Evolutionary conservation across 202 grass and related monocot genomes (phyloP), one percentile per base, ranked within the genome.

Genomic region (Panicum hallii): DNA sequence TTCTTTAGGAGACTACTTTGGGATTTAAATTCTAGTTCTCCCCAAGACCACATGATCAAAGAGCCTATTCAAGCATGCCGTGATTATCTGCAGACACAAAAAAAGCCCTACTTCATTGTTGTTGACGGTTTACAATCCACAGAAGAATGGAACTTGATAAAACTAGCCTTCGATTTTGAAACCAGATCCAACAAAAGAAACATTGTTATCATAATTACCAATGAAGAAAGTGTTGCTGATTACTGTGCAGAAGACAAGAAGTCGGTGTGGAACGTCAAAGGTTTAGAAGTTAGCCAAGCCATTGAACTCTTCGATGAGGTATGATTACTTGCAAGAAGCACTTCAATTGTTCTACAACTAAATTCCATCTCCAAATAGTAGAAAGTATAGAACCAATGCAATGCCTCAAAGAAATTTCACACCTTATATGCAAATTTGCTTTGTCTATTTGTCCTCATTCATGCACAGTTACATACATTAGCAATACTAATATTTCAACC

Each of bases 171-270:
- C 1, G 0, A 46, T 10, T 11, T 7, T 46, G 41, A 6, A 42
- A 11, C 44, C 11, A 43, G 41, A 43, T 7, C 41, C 2, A 43
- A 7, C 41, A 43, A 7, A 43, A 0, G 0, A 43, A 7, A 43
- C 41, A 43, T 7, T 43, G 41, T 46, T 46, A 46, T 46, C 9
- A 10, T 46, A 46, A 10, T 46, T 20, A 68, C 65, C 38, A 68
- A 68, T 10, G 65, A 68, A 68, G 65, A 68, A 68, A 68, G 19
- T 43, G 65, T 68, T 68, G 65, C 65, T 8, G 11, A 46, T 10
- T 2, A 46, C 44, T 46, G 44, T 11, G 44, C 44, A 46, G 0
- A 7, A 46, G 44, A 46, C 9, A 11, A 2, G 5, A 9, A 44
- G 6, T 44, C 6, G 1, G 9, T 68, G 38, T 19, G 40, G 17